Conservation (phyloP, 495 filamentous ascomycete genomes). For the Talaromyces adpressus region DNA sequence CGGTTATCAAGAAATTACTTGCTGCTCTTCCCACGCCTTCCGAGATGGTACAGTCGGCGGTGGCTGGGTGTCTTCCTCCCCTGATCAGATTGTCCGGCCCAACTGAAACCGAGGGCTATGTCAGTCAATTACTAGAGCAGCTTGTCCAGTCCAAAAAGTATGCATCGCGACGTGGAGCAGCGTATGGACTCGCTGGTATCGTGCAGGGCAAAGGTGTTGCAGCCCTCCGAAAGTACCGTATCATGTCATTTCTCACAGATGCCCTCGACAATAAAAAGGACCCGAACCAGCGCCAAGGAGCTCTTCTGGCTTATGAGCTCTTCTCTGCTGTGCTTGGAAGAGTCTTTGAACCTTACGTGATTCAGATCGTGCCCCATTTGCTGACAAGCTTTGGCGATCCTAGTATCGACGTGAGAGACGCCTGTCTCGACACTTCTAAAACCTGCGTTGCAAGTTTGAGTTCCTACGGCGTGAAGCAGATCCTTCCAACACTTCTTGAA, state of each 20-base stretch:
- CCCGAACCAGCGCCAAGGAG: slow-evolving; percentile 76
- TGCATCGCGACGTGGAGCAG: slow-evolving; percentile 82
- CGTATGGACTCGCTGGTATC: slow-evolving; percentile 89
- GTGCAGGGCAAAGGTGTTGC: slow-evolving; percentile 77
- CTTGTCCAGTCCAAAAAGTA: slow-evolving; percentile 82
- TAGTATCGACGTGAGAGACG: slow-evolving; percentile 83
- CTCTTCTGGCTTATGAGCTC: slow-evolving; percentile 84
- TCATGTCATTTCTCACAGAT: slow-evolving; percentile 69
- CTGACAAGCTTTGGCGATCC: slow-evolving; percentile 83
- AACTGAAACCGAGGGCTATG: slow-evolving; percentile 65
- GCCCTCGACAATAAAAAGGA: slow-evolving; percentile 92
- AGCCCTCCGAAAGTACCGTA: slow-evolving; percentile 76
- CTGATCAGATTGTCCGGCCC: slow-evolving; percentile 72
- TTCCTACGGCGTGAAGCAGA: slow-evolving; percentile 91
- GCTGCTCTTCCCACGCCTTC: slow-evolving; percentile 89
- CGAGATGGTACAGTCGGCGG: slow-evolving; percentile 91
- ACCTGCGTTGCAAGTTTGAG: slow-evolving; percentile 87
- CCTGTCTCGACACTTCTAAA: slow-evolving; percentile 87
- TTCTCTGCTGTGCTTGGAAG: slow-evolving; percentile 78
- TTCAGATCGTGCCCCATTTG: slow-evolving; percentile 88
- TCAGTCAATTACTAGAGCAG: slow-evolving; percentile 70
- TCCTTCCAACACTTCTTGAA: slow-evolving; percentile 84
- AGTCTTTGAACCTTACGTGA: slow-evolving; percentile 91
- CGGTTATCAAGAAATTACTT: slow-evolving; percentile 76
- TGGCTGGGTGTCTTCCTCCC: slow-evolving; percentile 87